Percentiles rank a stretch among this genome's conserved stretches.
phyloP scores from a whole-genome alignment of 352 stramenopile genomes.

The Phytophthora kernoviae region DNA sequence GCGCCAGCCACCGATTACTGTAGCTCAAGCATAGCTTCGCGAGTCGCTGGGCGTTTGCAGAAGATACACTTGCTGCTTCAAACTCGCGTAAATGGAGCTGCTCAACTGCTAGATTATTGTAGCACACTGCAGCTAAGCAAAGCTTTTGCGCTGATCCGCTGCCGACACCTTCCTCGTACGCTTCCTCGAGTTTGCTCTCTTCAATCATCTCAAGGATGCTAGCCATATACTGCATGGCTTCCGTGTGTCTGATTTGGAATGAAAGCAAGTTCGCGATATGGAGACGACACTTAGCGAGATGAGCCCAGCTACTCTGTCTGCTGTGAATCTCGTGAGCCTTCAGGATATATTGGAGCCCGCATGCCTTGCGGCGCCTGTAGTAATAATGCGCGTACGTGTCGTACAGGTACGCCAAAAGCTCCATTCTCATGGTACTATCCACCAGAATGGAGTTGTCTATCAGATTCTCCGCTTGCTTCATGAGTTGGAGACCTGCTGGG shows the following conservation, averaged over 20 bases:
- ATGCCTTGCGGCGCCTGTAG: conserved; percentile 79
- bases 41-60: conserved; percentile 87
- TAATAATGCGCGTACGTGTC: conserved; percentile 93
- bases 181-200: conserved; percentile 83
- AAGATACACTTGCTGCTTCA: conserved; percentile 73
- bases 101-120: conserved; percentile 94
- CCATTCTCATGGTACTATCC: conserved; percentile 44
- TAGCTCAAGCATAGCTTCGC: conserved; percentile 92
- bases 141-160: conserved; percentile 87
- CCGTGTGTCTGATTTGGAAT: conserved; percentile 72
- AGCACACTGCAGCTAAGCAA: conserved; percentile 88
- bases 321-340: conserved; percentile 87
- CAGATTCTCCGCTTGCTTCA: conserved; percentile 80
- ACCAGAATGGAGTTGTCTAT: conserved; percentile 82
- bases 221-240: conserved; percentile 80
- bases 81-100: conserved; percentile 87
- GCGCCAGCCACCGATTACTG: conserved; percentile 89
- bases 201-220: conserved; percentile 91
- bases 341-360: conserved; percentile 83
- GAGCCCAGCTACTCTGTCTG: conserved; percentile 73
- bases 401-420: conserved; percentile 84
- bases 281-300: conserved; percentile 91
- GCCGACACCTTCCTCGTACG: conserved; percentile 20
- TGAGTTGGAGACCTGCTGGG: conserved; percentile 75
- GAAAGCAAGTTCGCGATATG: conserved; percentile 83